These are phyloP conservation scores for Simplicillium sp. DNA, from an alignment of 2,329 filamentous ascomycete species.

Conservation along the genomic window DNA sequence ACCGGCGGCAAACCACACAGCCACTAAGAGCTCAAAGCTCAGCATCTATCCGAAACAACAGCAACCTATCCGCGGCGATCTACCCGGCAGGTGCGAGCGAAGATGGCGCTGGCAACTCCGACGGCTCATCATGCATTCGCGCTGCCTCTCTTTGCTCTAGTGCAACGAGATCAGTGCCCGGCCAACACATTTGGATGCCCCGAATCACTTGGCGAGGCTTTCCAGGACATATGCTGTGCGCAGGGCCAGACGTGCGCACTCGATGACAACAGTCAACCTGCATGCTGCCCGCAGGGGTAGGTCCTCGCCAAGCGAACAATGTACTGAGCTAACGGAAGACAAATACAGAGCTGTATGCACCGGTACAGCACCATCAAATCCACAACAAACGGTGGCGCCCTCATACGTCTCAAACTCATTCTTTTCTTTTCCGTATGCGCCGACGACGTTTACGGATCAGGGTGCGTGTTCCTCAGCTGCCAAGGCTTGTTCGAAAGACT, in stretches of 20 bases:
- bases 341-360: slow-evolving; percentile 41
- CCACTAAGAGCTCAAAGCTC: too few relatives aligned
- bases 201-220: slow-evolving; percentile 31
- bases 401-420: slow-evolving; percentile 48
- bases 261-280: slow-evolving; percentile 37
- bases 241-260: slow-evolving; percentile 40
- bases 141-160: too few relatives aligned
- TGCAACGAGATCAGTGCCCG: slow-evolving; percentile 28
- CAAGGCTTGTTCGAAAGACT: slow-evolving; percentile 42
- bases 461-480: slow-evolving; percentile 43
- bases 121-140: too few relatives aligned
- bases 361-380: slow-evolving; percentile 37
- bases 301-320: too few relatives aligned
- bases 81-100: too few relatives aligned
- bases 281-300: slow-evolving; percentile 45
- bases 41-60: too few relatives aligned
- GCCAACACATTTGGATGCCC: slow-evolving; percentile 42
- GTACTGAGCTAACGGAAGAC: slow-evolving; percentile 9
- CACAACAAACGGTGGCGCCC: slow-evolving; percentile 26
- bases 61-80: too few relatives aligned
- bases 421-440: slow-evolving; percentile 51
- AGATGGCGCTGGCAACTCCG: too few relatives aligned
- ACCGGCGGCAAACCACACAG: too few relatives aligned
- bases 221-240: slow-evolving; percentile 40
- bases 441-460: slow-evolving; percentile 39